Percentiles rank a stretch among this genome's conserved stretches.
phyloP scores from a whole-genome alignment of 2,329 filamentous ascomycete genomes.

The Neocatenulostroma microsporum region DNA sequence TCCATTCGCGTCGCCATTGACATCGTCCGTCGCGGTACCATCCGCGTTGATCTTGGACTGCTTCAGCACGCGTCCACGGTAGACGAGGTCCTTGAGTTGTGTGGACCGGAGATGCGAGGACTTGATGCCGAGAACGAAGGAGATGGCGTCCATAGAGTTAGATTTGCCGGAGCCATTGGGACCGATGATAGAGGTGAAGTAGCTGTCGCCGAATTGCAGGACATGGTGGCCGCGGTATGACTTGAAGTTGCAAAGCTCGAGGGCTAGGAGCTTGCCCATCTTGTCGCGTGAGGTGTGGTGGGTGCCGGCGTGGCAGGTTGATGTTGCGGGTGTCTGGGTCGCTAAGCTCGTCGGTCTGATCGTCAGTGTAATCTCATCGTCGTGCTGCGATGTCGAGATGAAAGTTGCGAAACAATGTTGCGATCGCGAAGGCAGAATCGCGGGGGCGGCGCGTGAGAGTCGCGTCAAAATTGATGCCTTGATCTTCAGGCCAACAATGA shows the following conservation, averaged over 20 bases:
- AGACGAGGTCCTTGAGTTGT: constrained; percentile 89
- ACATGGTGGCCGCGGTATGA: constrained; percentile 97
- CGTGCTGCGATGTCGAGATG: too few relatives aligned
- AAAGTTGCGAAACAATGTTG: too few relatives aligned
- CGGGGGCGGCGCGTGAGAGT: too few relatives aligned
- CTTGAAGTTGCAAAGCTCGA: constrained; percentile 98
- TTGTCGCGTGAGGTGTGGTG: constrained; percentile 29
- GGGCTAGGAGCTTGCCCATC: constrained; percentile 93
- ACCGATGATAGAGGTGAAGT: constrained; percentile 98
- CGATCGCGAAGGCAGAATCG: too few relatives aligned
- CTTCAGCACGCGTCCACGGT: constrained; percentile 86
- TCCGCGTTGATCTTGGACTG: constrained; percentile 90
- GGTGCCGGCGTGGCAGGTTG: not conserved
- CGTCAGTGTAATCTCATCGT: too few relatives aligned
- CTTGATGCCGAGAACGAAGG: constrained; percentile 96
- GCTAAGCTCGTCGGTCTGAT: too few relatives aligned
- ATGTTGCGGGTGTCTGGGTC: too few relatives aligned
- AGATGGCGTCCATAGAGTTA: constrained; percentile 99
- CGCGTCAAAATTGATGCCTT: too few relatives aligned
- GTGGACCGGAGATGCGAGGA: constrained; percentile 94
- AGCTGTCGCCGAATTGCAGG: constrained; percentile 91
- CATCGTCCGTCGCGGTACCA: constrained; percentile 57
- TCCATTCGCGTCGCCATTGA: constrained; percentile 33
- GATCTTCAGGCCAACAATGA: too few relatives aligned
- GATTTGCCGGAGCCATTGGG: constrained; percentile 99